Base-by-base conservation (phyloP, 1,139 yeast species). In the Lodderomyces metapsilosis region DNA sequence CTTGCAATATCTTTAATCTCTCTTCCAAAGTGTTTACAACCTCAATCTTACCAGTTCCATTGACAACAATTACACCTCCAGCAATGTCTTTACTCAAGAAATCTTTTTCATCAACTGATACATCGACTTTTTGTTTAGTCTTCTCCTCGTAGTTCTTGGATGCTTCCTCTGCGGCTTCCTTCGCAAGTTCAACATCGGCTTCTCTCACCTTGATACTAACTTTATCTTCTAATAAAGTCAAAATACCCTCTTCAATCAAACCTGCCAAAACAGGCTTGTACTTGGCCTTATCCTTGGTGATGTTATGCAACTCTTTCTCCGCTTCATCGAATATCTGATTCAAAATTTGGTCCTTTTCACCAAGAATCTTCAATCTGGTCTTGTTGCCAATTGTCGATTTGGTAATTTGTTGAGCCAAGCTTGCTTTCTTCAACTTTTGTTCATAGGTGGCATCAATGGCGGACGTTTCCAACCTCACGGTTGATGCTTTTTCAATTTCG, bases 371-470 rank as follows among this genome's bases (percentile, higher is more conserved):
- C 63, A 94, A 83, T 68, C 98, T 83, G 51, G 95, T 87, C 71
- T 92, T 89, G 75, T 94, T 94, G 51, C 92, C 91, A 60, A 91
- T 85, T 44, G 96, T 91, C 25, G 98, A 91, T 71, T 88, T 89
- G 57, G 92, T 82, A 61, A 92, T 92, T 71, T 92, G 98, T 67
- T 92, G 97, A 37, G 92, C 86, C 65, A 94, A 81, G 34, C 89
- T 74, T 4, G 96, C 91, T 67, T 91, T 92, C 74, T 92, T 92
- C 69, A 86, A 78, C 63, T 88, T 89, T 56, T 81, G 84, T 52
- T 85, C 92, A 62, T 84, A 88, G 36, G 77, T 70, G 22, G 83
- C 71, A 62, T 94, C 98, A 52, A 94, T 88, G 41, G 92, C 82
- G 37, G 94, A 84, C 43, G 87, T 86, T 70, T 92, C 98, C 11